A percentile compares a stretch with the other conserved stretches of the same genome.
These are phyloP conservation scores for Metschnikowia gruessii DNA, from an alignment of 805 yeast genomes.

Conservation along the genomic window DNA sequence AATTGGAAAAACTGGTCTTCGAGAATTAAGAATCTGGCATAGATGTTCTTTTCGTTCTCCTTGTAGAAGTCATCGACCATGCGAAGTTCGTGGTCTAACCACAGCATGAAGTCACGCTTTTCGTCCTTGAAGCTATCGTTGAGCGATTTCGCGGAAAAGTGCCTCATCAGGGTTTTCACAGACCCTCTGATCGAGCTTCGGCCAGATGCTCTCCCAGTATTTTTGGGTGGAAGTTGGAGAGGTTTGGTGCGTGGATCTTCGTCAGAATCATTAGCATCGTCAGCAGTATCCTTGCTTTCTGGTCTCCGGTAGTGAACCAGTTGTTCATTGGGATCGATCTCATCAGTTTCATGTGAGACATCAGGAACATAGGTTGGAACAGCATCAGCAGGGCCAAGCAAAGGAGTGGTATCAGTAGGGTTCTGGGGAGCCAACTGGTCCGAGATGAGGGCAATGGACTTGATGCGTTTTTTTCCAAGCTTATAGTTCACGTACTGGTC, in stretches of 20 bases:
- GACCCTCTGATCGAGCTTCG: not conserved
- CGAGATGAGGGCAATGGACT: constrained; percentile 27
- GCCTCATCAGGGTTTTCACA: constrained; percentile 7
- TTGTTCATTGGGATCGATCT: not conserved
- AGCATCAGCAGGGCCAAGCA: constrained; percentile 12
- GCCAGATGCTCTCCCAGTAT: not conserved
- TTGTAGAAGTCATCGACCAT: constrained; percentile 63
- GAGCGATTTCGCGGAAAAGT: constrained; percentile 8
- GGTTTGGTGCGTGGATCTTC: not conserved
- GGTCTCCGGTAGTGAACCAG: not conserved
- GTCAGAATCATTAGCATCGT: not conserved
- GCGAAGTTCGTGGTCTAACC: constrained; percentile 62
- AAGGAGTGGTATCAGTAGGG: constrained; percentile 19
- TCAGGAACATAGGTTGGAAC: constrained; percentile 5
- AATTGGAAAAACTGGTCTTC: constrained; percentile 69
- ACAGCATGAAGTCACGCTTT: constrained; percentile 50
- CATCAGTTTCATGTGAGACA: not conserved
- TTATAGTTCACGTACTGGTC: constrained; percentile 75
- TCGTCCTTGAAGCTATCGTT: constrained; percentile 26
- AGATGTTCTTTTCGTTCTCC: constrained; percentile 57
- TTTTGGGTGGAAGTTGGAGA: not conserved
- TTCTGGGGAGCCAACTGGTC: constrained; percentile 14
- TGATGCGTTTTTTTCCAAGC: constrained; percentile 53
- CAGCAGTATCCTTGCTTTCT: not conserved
- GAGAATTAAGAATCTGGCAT: constrained; percentile 55